phyloP scores from a whole-genome alignment of 2,329 filamentous ascomycete species.

The Nakataea oryzae region DNA sequence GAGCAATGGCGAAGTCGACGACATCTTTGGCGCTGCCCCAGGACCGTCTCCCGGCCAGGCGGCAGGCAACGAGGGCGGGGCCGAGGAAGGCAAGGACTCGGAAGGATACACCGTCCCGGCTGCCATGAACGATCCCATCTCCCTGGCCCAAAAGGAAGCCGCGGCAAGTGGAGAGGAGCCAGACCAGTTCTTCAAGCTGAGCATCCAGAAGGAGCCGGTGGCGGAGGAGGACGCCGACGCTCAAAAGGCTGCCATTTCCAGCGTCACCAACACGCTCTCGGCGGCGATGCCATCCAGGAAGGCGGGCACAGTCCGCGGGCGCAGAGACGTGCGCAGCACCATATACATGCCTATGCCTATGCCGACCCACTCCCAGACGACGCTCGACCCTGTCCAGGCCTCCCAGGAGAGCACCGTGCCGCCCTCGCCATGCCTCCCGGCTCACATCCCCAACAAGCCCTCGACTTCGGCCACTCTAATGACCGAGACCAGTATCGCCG shows the following conservation, averaged over 20 bases:
- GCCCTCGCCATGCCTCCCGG: conserved; percentile 20
- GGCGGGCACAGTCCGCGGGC: conserved; percentile 70
- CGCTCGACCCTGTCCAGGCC: background rate
- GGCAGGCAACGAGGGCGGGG: conserved; percentile 9
- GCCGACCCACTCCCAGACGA: conserved; percentile 11
- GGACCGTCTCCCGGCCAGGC: conserved; percentile 26
- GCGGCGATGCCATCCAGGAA: conserved; percentile 56
- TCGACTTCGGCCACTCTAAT: conserved; percentile 44
- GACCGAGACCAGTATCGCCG: conserved; percentile 50
- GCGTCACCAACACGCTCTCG: conserved; percentile 63
- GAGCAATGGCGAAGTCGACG: conserved; percentile 37
- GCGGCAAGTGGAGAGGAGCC: conserved; percentile 40
- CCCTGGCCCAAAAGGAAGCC: conserved; percentile 61
- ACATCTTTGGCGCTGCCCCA: conserved; percentile 40
- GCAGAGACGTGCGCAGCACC: conserved; percentile 85
- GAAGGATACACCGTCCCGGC: conserved; percentile 71
- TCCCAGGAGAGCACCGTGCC: conserved; percentile 2
- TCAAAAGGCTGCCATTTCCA: conserved; percentile 63
- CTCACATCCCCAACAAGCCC: conserved; percentile 23
- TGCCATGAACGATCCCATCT: conserved; percentile 53
- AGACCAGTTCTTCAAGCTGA: conserved; percentile 67
- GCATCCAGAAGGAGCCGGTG: conserved; percentile 69
- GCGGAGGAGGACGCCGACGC: conserved; percentile 68
- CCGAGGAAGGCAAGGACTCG: conserved; percentile 45
- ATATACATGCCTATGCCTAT: conserved; percentile 56